Percentiles rank a stretch among this genome's conserved stretches.
Conservation (phyloP, 2,329 filamentous ascomycete species). For the Ceratocystis variospora region DNA sequence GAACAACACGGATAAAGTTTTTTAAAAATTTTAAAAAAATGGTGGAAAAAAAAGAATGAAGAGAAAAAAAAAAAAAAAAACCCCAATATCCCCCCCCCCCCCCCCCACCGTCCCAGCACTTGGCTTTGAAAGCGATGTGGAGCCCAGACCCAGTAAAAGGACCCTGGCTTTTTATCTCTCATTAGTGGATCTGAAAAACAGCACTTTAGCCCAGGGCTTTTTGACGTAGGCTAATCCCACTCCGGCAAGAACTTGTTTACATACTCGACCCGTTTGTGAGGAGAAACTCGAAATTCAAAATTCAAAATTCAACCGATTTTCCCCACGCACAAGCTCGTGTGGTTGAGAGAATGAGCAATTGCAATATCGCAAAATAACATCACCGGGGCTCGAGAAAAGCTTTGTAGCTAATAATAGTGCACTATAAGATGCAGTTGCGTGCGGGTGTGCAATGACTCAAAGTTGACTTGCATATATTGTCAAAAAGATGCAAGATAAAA, state of each 20-base stretch:
- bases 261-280: not conserved
- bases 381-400: not conserved
- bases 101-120: not conserved
- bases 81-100: too few species aligned
- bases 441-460: not conserved
- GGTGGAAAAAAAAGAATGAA: too few species aligned
- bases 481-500: not conserved
- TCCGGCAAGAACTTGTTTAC: not conserved
- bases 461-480: too few species aligned
- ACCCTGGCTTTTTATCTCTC: conserved; percentile 6
- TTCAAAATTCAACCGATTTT: not conserved
- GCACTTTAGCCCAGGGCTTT: conserved; percentile 11
- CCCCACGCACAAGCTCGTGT: not conserved
- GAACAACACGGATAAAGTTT: too few species aligned
- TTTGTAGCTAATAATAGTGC: not conserved
- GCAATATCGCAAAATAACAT: not conserved
- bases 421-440: not conserved
- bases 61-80: too few species aligned
- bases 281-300: not conserved
- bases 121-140: not conserved
- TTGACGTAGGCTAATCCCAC: not conserved
- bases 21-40: too few species aligned
- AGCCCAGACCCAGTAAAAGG: not conserved
- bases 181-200: conserved; percentile 4
- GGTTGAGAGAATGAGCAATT: not conserved